Evolutionary conservation across 2,329 filamentous ascomycete species (phyloP), one percentile per base, ranked within the genome.

Genomic region (Fusarium sp.): DNA sequence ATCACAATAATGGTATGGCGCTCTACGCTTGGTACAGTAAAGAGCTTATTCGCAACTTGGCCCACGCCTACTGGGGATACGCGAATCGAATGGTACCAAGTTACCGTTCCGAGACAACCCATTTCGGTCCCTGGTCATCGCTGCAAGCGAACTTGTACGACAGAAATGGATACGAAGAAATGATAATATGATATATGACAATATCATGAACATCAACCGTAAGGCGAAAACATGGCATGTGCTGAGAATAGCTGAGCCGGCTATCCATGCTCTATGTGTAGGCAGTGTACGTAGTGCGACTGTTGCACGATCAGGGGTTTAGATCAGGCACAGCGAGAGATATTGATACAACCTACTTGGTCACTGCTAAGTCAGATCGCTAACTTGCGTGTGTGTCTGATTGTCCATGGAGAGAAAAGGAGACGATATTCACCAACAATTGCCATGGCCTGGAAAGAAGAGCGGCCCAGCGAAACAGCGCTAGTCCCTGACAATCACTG

Each of bases 241-340:
- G 29, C 34, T 45, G 30, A 20, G 29, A 29, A 57, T 32, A 46
- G 47, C 57, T 68, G 29, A 59, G 62, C 47, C 24, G 34, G 45
- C 29, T 47, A 51, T 60, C 20, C 53, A 47, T 60, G 20, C n/a
- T 40, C 30, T 42, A 29, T 29, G 50, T 38, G 15, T 51, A 22
- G n/a, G 29, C 29, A 30, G 27, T 34, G 49, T 43, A 59, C 58
- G 63, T n/a, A 38, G 55, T 72, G 69, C n/a, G 32, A 63, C 45
- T 47, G 70, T 72, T 55, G 62, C 64, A 74, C 66, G 46, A 55
- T 51, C 58, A 73, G 63, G 63, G 56, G 56, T 50, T 38, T 44
- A 29, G 44, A 60, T 27, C 38, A 29, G 40, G 43, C 50, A 57
- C 25, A 43, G 43, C 40, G 32, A 47, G 52, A 55, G 56, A 53